Evolutionary conservation across 2,329 filamentous ascomycete genomes (phyloP).

Genomic region (Phialocephala subalpina): DNA sequence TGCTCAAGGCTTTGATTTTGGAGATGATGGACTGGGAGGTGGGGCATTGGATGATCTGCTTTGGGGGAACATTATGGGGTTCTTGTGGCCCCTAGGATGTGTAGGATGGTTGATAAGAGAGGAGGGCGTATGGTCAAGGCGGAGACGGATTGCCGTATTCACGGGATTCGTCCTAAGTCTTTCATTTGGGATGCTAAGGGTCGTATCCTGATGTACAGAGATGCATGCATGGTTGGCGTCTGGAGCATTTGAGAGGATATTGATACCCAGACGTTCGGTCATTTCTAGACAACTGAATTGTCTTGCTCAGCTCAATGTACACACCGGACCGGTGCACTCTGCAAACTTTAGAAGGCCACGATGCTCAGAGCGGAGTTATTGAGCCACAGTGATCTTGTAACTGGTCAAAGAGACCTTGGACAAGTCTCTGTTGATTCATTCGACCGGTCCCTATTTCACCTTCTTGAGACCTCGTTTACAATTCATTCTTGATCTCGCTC

Average conservation of each 20-base stretch:
- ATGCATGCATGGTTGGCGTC: neutral
- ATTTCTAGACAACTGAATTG: neutral
- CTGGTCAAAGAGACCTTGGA: too few relatives aligned
- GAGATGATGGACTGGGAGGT: constrained; percentile 47
- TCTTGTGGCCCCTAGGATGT: constrained; percentile 92
- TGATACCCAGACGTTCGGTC: neutral
- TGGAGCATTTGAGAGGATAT: neutral
- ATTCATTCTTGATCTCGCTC: too few relatives aligned
- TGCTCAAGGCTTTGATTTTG: constrained; percentile 46
- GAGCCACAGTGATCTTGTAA: too few relatives aligned
- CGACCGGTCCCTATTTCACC: too few relatives aligned
- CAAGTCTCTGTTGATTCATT: too few relatives aligned
- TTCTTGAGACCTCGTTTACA: too few relatives aligned
- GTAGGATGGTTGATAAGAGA: constrained; percentile 86
- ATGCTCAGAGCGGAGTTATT: too few relatives aligned
- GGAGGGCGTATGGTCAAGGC: constrained; percentile 84
- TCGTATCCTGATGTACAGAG: constrained; percentile 36
- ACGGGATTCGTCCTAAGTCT: constrained; percentile 85
- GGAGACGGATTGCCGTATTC: constrained; percentile 86
- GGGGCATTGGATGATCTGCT: constrained; percentile 81
- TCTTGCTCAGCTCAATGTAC: neutral
- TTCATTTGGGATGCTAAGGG: constrained; percentile 72
- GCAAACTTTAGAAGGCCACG: neutral
- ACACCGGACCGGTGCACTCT: neutral
- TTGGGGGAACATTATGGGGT: constrained; percentile 88